These are phyloP conservation scores for Solanum verrucosum DNA, from an alignment of 257 asterid genomes.

Conservation along the genomic window DNA sequence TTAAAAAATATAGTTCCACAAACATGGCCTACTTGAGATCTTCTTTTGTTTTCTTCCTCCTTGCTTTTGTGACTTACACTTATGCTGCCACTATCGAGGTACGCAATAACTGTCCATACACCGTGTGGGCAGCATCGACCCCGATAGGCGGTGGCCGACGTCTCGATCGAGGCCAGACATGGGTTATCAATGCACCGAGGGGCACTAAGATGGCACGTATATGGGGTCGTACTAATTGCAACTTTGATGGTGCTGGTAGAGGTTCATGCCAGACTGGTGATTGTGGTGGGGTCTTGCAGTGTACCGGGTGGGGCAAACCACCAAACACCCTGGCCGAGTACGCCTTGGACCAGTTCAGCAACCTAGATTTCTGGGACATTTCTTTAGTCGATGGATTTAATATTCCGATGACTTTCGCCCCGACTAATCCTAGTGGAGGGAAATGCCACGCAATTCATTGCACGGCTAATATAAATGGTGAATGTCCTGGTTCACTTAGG, in stretches of 20 bases:
- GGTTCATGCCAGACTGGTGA: conserved; percentile 29
- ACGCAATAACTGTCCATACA: conserved; percentile 24
- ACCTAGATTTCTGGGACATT: conserved; percentile 46
- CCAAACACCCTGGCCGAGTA: conserved; percentile 58
- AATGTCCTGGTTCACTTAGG: conserved; percentile 44
- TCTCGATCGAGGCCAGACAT: conserved; percentile 11
- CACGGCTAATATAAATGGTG: conserved; percentile 36
- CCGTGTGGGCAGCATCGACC: conserved; percentile 28
- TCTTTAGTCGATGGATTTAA: conserved; percentile 63
- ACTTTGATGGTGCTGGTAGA: conserved; percentile 9
- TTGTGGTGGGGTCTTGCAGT: conserved; percentile 21
- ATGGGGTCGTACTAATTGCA: conserved; percentile 31
- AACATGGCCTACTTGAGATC: neutral
- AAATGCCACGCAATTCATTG: conserved; percentile 31
- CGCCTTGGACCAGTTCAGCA: conserved; percentile 26
- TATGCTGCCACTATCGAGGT: conserved; percentile 11
- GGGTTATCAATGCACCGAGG: conserved; percentile 3
- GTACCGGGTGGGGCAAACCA: conserved; percentile 37
- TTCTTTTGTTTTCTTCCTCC: neutral
- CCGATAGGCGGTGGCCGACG: conserved; percentile 22
- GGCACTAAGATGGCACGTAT: conserved; percentile 17
- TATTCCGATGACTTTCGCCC: conserved; percentile 27
- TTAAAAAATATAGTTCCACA: neutral
- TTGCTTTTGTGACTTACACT: neutral
- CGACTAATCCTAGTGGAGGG: neutral